A percentile compares a stretch with the other conserved stretches of the same genome.
phyloP scores from a whole-genome alignment of 495 filamentous ascomycete species.

The Talaromyces proteolyticus region DNA sequence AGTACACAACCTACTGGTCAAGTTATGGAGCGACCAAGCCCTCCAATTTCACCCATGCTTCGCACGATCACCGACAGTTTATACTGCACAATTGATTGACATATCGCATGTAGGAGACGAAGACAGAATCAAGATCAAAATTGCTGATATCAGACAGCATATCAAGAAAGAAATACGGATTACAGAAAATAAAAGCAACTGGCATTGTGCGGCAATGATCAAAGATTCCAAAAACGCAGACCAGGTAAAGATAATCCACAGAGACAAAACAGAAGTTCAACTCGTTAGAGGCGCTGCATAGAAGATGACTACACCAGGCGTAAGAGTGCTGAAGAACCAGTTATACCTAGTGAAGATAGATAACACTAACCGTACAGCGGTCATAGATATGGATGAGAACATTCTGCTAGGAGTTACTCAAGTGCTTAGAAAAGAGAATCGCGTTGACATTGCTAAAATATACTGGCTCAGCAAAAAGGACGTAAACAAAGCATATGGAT shows the following conservation, averaged over 20 bases:
- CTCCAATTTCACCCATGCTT: too few relatives aligned
- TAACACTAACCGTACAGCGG: conserved; percentile 17
- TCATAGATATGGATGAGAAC: conserved; percentile 9
- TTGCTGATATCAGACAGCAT: conserved; percentile 17
- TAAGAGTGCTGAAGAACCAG: conserved; percentile 24
- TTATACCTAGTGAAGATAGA: conserved; percentile 27
- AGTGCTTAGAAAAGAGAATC: conserved; percentile 16
- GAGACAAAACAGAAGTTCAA: conserved; percentile 19
- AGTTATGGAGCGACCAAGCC: too few relatives aligned
- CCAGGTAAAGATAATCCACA: conserved; percentile 19
- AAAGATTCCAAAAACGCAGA: conserved; percentile 15
- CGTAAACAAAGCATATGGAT: conserved; percentile 21
- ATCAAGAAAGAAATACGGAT: conserved; percentile 21
- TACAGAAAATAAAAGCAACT: conserved; percentile 15
- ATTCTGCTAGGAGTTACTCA: conserved; percentile 7
- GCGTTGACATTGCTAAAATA: conserved; percentile 16
- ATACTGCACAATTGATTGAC: conserved; percentile 19
- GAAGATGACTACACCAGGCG: conserved; percentile 13
- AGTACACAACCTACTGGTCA: too few relatives aligned
- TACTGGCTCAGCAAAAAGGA: conserved; percentile 28
- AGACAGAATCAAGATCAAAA: conserved; percentile 14
- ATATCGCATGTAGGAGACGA: conserved; percentile 18
- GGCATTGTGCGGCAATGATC: conserved; percentile 23
- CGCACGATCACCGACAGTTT: too few relatives aligned
- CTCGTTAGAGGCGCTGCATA: conserved; percentile 21